Base-by-base conservation (phyloP, 2,329 filamentous ascomycete species). In the Aureobasidium sp. region DNA sequence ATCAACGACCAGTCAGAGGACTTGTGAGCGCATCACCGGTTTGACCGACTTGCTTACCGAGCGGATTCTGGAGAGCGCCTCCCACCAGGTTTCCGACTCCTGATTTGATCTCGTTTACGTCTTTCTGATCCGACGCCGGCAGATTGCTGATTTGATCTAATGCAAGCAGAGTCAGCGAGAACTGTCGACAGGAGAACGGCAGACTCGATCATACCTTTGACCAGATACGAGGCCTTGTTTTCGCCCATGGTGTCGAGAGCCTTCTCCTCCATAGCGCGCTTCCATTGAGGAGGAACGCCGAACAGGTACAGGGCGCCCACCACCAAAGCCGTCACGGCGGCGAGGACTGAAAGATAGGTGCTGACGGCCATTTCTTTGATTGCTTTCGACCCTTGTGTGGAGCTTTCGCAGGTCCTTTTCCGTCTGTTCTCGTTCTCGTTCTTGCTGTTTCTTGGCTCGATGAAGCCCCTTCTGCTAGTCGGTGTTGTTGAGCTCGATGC, bases 171-270 rank as follows among this genome's bases (percentile, higher is more conserved):
- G 24, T 49, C 11, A 49, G 34, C 30, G 11, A 32, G 8, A 17
- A 24, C 4, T 8, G 11, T 7, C 3, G 12, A 4, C 19, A 27
- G 10, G 4, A 16, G 27, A 14, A 7, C 27, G 35, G 17, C 12
- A 11, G 14, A 21, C 1, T 10, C 10, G 6, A 10, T 16, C 53
- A 16, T 35, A 54, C 56, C 58, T 49, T 68, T 67, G 30, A 64
- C 58, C 48, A 67, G 44, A 51, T 66, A 66, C 8, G 64, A 66
- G 7, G 65, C 63, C 60, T 76, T 76, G 65, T 77, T 77, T 61
- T 77, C 73, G 55, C 74, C 74, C 72, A 77, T 76, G n/a, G 72
- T 74, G 58, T 74, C 64, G 34, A 77, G 65, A 3, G 73, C 74
- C 52, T 70, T 64, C 25, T 69, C 65, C 58, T 77, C 72, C 56